Percentiles rank a stretch among this genome's conserved stretches.
Conservation (phyloP, 345 rosid species). For the Gossypium sturtianum region DNA sequence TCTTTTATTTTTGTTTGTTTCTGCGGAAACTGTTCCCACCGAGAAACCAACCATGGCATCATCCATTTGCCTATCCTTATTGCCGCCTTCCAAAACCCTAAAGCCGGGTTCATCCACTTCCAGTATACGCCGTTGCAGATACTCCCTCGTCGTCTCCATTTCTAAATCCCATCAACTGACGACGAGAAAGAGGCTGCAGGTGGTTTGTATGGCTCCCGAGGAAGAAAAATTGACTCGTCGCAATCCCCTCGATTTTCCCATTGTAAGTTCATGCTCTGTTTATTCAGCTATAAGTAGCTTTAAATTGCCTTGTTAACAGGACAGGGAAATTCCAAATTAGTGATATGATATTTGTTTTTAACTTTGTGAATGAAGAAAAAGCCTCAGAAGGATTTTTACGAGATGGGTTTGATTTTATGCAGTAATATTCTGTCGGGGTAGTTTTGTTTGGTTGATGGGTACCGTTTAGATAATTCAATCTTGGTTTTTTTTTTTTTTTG, state of each 20-base stretch:
- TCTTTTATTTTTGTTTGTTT: not conserved
- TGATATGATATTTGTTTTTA: not conserved
- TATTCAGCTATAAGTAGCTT: not conserved
- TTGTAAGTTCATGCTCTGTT: conserved; percentile 31
- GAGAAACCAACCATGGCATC: not conserved
- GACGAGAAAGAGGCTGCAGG: conserved; percentile 25
- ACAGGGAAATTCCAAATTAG: not conserved
- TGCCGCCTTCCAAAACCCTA: not conserved
- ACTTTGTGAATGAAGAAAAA: not conserved
- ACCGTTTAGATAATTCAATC: not conserved
- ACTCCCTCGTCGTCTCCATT: not conserved
- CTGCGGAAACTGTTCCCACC: not conserved
- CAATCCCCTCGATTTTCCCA: conserved; percentile 64
- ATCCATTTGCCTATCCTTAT: not conserved
- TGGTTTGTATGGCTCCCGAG: conserved; percentile 71
- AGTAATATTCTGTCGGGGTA: not conserved
- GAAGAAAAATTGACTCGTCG: conserved; percentile 69
- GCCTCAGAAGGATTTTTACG: not conserved
- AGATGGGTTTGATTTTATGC: not conserved
- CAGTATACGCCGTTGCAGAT: conserved; percentile 1
- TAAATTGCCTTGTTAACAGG: not conserved
- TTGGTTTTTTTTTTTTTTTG: not conserved
- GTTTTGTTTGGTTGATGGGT: not conserved
- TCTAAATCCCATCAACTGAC: not conserved
- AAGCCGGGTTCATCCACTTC: not conserved